Conservation (phyloP, 805 yeast genomes). For the Cyberlindnera bimundalis region DNA sequence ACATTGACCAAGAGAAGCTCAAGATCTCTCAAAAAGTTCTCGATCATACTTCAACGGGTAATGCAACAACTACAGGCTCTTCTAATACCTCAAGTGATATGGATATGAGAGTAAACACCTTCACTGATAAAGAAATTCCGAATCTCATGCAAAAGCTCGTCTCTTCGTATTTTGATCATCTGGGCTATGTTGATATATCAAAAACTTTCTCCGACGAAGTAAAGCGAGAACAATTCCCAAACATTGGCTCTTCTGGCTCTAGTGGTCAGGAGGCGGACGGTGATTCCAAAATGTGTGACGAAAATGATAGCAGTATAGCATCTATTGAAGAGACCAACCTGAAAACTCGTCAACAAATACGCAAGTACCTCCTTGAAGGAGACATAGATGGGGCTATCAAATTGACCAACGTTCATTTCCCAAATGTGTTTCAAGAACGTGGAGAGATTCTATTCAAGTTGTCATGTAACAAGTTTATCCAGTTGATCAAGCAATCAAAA, state of each 20-base stretch:
- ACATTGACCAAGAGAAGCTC: constrained; percentile 45
- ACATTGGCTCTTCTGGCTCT: background rate
- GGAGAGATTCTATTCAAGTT: constrained; percentile 38
- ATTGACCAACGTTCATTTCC: constrained; percentile 31
- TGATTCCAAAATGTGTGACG: constrained; percentile 10
- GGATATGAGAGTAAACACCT: constrained; percentile 8
- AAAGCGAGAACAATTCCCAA: constrained; percentile 23
- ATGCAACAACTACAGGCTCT: background rate
- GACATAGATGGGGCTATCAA: constrained; percentile 36
- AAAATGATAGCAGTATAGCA: background rate
- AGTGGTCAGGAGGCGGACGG: constrained; percentile 2
- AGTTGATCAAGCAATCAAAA: constrained; percentile 31
- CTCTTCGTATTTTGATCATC: constrained; percentile 50
- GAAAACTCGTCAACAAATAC: constrained; percentile 43
- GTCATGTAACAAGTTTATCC: constrained; percentile 41
- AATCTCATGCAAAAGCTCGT: constrained; percentile 34
- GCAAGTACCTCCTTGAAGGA: constrained; percentile 37
- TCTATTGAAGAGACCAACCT: constrained; percentile 34
- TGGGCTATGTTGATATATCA: constrained; percentile 54
- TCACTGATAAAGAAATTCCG: constrained; percentile 24
- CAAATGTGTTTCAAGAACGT: constrained; percentile 34
- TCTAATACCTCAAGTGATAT: constrained; percentile 2
- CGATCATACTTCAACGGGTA: constrained; percentile 9
- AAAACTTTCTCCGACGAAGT: constrained; percentile 49
- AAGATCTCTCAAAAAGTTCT: constrained; percentile 27